Percentiles rank a stretch among this genome's conserved stretches.
Evolutionary conservation across 2,329 filamentous ascomycete species (phyloP).

Genomic region (Leptographium flavum): DNA sequence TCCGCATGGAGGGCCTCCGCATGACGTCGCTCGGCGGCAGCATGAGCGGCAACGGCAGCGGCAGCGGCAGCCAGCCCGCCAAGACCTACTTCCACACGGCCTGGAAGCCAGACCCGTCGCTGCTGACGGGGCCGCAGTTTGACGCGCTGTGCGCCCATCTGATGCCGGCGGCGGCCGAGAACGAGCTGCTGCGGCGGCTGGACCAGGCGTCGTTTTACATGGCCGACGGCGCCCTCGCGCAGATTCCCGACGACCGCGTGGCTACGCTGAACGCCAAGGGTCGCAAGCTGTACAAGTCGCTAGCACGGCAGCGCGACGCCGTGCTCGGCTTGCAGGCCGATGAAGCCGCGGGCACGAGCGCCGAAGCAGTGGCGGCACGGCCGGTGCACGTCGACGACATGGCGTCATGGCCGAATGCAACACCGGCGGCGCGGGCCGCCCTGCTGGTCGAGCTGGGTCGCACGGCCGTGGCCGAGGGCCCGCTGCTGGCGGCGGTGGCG

Average conservation of each 20-base stretch:
- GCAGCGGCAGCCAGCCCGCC: neutral
- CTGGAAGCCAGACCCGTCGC: conserved; percentile 8
- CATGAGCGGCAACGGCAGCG: conserved; percentile 1
- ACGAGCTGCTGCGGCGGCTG: conserved; percentile 5
- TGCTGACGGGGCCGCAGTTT: conserved; percentile 7
- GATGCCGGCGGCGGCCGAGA: conserved; percentile 5
- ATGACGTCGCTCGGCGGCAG: conserved; percentile 10
- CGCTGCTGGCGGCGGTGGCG: conserved; percentile 6
- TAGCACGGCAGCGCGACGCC: conserved; percentile 6
- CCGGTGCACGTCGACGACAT: conserved; percentile 5
- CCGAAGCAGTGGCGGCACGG: neutral
- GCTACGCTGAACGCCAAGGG: conserved; percentile 6
- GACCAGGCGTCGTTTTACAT: conserved; percentile 10
- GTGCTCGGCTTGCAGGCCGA: conserved; percentile 4
- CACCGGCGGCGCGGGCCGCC: neutral
- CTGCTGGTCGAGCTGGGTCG: conserved; percentile 2
- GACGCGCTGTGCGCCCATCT: conserved; percentile 7
- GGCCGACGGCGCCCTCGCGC: conserved; percentile 7
- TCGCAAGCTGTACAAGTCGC: conserved; percentile 8
- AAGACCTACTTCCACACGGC: conserved; percentile 10
- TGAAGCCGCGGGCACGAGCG: neutral
- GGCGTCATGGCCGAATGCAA: conserved; percentile 7
- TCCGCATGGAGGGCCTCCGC: conserved; percentile 10
- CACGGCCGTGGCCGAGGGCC: conserved; percentile 8
- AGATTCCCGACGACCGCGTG: neutral